Evolutionary conservation across 106 monocot genomes (phyloP), one percentile per base, ranked within the genome.

Genomic region (Triglochin maritima): DNA sequence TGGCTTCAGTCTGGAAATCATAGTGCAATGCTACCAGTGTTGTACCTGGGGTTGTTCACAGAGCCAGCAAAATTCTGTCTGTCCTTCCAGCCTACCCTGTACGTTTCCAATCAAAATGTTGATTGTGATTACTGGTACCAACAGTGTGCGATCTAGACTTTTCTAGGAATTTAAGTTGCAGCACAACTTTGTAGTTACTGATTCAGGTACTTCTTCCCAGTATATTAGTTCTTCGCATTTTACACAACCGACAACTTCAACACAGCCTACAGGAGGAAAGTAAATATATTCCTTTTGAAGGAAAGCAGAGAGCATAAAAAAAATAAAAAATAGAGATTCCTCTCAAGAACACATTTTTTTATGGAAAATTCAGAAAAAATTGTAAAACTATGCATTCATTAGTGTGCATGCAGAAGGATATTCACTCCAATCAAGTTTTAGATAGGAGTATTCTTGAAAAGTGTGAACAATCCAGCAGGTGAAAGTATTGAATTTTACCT

Each of bases 51-150:
- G 93, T 5, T 85, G 70, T 78, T 94, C 87, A 74, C 94, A 94
- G n/a, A 94, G 84, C 94, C 94, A 94, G 47, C 94, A 94, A 47
- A 82, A 94, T 50, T 87, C 73, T 0, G 89, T 89, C 11, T 78
- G 77, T 4, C 82, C 94, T 81, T 94, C 94, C 0, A 87, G 74
- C 59, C 89, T 94, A 9, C 89, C 89, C 93, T 94, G 76, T 52
- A 72, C 63, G 4, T 57, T 14, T 63, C 62, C 15, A 59, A 17
- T 9, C 7, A 2, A 6, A 58, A 59, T 3, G 45, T 56, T 65
- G 29, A 43, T 17, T 56, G 65, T 10, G 4, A 67, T 57, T 14
- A 69, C 29, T 29, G 29, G 29, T 29, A 29, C 29, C 29, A 29
- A 29, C 29, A 29, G 29, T 29, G 29, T 1, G 29, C 29, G 29